Conservation (phyloP, 495 filamentous ascomycete species). For the Parathielavia appendiculata region DNA sequence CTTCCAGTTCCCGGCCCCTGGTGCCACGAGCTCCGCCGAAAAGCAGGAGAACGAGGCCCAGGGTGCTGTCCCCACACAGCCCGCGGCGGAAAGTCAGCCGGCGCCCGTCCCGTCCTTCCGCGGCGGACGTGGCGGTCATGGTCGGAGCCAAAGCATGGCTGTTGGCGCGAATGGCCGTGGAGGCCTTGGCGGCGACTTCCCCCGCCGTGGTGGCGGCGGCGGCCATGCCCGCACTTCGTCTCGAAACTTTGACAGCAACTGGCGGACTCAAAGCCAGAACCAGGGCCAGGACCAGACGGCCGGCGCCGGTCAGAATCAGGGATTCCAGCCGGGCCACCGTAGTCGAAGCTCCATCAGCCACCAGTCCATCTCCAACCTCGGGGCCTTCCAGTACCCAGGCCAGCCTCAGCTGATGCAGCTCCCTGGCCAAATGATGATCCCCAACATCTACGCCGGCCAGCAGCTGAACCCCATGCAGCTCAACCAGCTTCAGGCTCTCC, state of each 20-base stretch:
- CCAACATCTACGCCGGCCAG: constrained; percentile 75
- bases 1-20: constrained; percentile 89
- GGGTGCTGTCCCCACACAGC: constrained; percentile 37
- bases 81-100: constrained; percentile 43
- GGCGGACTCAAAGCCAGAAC: constrained; percentile 79
- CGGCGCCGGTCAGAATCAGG: constrained; percentile 60
- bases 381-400: constrained; percentile 83
- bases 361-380: constrained; percentile 79
- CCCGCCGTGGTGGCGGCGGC: constrained; percentile 60
- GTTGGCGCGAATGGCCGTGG: constrained; percentile 50
- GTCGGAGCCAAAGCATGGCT: constrained; percentile 59
- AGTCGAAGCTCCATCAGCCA: constrained; percentile 71
- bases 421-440: constrained; percentile 70
- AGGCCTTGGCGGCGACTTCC: constrained; percentile 53
- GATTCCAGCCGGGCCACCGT: constrained; percentile 92
- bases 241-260: constrained; percentile 95
- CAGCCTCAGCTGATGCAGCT: constrained; percentile 88
- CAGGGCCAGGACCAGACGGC: constrained; percentile 50
- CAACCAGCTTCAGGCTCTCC: constrained; percentile 84
- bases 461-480: constrained; percentile 86
- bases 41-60: constrained; percentile 52
- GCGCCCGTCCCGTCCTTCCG: constrained; percentile 46
- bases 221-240: constrained; percentile 76
- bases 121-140: constrained; percentile 49
- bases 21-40: constrained; percentile 50